Conservation (phyloP, 345 rosid species). For the Gossypium thurberi region DNA sequence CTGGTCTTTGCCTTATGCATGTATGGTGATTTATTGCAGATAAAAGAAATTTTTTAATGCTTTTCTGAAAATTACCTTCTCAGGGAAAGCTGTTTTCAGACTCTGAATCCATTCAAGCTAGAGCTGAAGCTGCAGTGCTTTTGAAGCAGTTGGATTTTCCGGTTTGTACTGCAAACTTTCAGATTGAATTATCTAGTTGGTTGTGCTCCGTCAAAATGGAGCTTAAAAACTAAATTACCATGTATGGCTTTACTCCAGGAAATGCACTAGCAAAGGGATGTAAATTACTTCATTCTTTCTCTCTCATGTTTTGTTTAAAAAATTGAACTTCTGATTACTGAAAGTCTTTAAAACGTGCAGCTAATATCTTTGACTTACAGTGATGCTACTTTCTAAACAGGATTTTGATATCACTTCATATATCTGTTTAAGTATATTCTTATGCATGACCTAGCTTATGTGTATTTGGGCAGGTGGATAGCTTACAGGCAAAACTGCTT, state of each 20-base stretch:
- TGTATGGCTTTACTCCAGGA: background rate
- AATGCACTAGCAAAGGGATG: background rate
- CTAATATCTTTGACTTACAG: background rate
- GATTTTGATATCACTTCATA: background rate
- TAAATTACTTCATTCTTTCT: background rate
- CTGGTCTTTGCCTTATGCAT: slow-evolving; percentile 6
- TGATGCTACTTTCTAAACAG: background rate
- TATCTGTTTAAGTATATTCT: slow-evolving; percentile 2
- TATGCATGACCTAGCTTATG: slow-evolving; percentile 12
- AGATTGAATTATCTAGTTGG: slow-evolving; percentile 10
- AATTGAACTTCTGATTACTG: background rate
- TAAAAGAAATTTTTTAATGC: background rate
- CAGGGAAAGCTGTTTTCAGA: slow-evolving; percentile 83
- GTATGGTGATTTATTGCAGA: background rate
- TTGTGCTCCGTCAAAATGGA: background rate
- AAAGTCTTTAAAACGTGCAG: background rate
- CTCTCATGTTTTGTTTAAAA: background rate
- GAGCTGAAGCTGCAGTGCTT: slow-evolving; percentile 98
- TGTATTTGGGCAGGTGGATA: slow-evolving; percentile 55
- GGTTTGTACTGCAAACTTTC: slow-evolving; percentile 46
- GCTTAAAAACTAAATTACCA: background rate
- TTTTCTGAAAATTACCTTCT: slow-evolving; percentile 14
- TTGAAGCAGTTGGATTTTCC: slow-evolving; percentile 90
- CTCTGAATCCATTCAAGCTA: slow-evolving; percentile 81
- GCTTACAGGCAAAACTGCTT: slow-evolving; percentile 68